Percentiles rank a stretch among this genome's conserved stretches.
Conservation (phyloP, 2,329 filamentous ascomycete genomes). For the Sporothrix mexicana region DNA sequence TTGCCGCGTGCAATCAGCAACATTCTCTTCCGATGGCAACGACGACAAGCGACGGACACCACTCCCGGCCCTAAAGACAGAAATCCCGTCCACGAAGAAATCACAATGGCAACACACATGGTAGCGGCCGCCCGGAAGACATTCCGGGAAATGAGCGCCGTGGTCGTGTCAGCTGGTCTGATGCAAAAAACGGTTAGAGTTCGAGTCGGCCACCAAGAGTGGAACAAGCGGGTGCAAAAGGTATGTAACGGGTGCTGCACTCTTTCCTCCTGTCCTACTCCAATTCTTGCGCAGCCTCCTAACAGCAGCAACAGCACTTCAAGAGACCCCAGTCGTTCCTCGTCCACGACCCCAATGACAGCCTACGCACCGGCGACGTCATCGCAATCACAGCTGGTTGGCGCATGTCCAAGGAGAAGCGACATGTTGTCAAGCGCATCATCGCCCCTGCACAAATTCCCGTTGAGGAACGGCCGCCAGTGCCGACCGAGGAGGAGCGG, state of each 20-base stretch:
- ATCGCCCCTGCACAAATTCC: constrained; percentile 70
- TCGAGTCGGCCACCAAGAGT: constrained; percentile 71
- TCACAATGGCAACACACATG: constrained; percentile 47
- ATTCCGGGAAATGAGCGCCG: constrained; percentile 63
- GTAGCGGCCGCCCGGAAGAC: constrained; percentile 50
- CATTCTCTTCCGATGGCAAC: background rate
- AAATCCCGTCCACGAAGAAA: no score
- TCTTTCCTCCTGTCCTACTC: no score
- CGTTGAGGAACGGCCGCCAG: constrained; percentile 66
- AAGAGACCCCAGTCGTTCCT: constrained; percentile 68
- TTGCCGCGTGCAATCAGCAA: constrained; percentile 16
- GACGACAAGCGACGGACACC: constrained; percentile 2
- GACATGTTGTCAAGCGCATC: constrained; percentile 76
- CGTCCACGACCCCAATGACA: constrained; percentile 79
- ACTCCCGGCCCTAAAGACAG: background rate
- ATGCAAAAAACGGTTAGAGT: constrained; percentile 84
- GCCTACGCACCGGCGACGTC: constrained; percentile 75
- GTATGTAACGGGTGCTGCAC: constrained; percentile 50
- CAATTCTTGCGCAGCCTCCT: no score
- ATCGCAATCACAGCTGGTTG: constrained; percentile 71
- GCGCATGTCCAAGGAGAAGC: constrained; percentile 69
- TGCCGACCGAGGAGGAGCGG: constrained; percentile 69
- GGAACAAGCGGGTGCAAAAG: constrained; percentile 76
- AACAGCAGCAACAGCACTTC: constrained; percentile 59
- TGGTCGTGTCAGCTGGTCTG: constrained; percentile 77